These are phyloP conservation scores for Sanguinoderma infundibulare DNA, from an alignment of 1,284 basidiomycete species.

Conservation along the genomic window DNA sequence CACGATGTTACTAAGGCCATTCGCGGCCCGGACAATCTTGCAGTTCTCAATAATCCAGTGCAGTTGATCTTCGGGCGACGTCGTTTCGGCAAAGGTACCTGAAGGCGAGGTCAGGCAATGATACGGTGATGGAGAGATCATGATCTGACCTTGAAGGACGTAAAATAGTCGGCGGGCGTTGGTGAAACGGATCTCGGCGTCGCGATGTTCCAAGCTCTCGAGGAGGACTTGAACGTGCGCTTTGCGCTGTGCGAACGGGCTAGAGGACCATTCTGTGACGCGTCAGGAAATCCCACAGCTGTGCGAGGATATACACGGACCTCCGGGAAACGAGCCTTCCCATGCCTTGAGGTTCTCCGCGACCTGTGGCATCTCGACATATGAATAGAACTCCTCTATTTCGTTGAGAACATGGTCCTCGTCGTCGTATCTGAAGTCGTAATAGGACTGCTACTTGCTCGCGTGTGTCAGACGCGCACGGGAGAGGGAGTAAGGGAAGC, in stretches of 20 bases:
- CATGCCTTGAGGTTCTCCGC: conserved; percentile 89
- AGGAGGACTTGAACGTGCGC: conserved; percentile 81
- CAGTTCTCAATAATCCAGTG: conserved; percentile 97
- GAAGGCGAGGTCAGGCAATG: conserved; percentile 11
- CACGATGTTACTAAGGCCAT: conserved; percentile 85
- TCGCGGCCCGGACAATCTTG: conserved; percentile 82
- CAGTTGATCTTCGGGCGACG: conserved; percentile 91
- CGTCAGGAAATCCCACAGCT: conserved; percentile 14
- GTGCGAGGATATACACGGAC: conserved; percentile 45
- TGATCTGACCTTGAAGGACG: conserved; percentile 80
- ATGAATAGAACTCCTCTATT: conserved; percentile 98
- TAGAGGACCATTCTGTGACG: conserved; percentile 77
- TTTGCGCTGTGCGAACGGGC: conserved; percentile 61
- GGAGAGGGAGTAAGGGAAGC: conserved; percentile 11
- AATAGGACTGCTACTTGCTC: conserved; percentile 73
- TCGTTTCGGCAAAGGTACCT: conserved; percentile 94
- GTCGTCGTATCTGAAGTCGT: conserved; percentile 93
- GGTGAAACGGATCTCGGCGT: conserved; percentile 82
- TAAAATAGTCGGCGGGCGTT: conserved; percentile 90
- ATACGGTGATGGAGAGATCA: neutral
- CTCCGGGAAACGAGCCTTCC: conserved; percentile 80
- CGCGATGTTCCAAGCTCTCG: conserved; percentile 84
- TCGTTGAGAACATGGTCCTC: conserved; percentile 95
- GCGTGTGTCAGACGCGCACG: conserved; percentile 18
- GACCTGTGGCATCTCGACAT: conserved; percentile 93